Base-by-base conservation (phyloP, 2,329 filamentous ascomycete species). In the Verticillium dahliae region DNA sequence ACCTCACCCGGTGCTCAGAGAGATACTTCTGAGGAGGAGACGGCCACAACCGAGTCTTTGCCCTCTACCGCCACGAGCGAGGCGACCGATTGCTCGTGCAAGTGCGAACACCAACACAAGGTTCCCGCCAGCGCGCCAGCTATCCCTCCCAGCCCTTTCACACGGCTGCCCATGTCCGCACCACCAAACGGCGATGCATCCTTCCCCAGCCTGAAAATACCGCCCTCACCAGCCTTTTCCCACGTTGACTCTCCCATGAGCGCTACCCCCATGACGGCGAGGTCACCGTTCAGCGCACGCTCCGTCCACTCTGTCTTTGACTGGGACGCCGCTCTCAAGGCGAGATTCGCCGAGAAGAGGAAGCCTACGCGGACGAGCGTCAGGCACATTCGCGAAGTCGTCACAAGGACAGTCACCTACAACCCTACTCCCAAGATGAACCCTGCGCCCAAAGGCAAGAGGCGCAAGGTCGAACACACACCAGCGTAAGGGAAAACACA, bases 391-490 rank as follows among this genome's bases (percentile, higher is more conserved):
- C 83, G 91, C 60, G 92, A 97, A 74, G 92, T 97, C 4, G 90
- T 97, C 60, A 97, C 93, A n/a, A 85, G 92, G 68, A 97, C 92
- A 15, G 91, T 97, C 63, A 97, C 91, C 50, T 97, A 96, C 76
- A 33, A 59, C 58, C 41, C 58, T 11, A 96, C 91, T 73, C 90
- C 87, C 64, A 82, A 88, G 66, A 91, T 98, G 78, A 90, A 92
- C 67, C 91, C 93, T 31, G 92, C 93, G 41, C 94, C 92, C 7
- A 93, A 93, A 75, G 93, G 93, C 66, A 98, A 97, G 84, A 87
- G 92, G 78, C 89, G 93, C 78, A 96, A 91, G 80, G 74, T 81
- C 57, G 80, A 83, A 66, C 80, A 69, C 71, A 61, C 18, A 52
- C 35, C 58, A 13, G 27, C 58, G 22, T 59, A 33, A 59, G 54